Percentiles rank a stretch among this genome's conserved stretches.
Evolutionary conservation across 345 rosid genomes (phyloP).

Genomic region (Acer negundo): DNA sequence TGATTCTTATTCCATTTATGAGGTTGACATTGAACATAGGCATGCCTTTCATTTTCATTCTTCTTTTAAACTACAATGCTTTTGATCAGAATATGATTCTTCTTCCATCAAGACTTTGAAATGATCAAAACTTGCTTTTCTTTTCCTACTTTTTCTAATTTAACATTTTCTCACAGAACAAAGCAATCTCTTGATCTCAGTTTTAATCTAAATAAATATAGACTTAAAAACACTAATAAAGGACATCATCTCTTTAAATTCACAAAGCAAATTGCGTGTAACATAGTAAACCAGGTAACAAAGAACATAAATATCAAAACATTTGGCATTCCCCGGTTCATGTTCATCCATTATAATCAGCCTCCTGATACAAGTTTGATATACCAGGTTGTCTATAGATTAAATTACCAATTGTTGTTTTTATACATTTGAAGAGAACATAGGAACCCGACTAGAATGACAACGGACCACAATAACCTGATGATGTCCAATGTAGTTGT

Average conservation of each 20-base stretch:
- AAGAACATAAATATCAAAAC: not conserved
- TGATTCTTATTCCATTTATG: not conserved
- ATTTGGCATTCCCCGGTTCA: not conserved
- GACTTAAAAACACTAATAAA: not conserved
- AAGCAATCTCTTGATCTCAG: not conserved
- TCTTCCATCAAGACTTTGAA: not conserved
- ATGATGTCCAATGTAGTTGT: constrained; percentile 1
- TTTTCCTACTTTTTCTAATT: not conserved
- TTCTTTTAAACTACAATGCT: not conserved
- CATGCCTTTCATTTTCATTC: not conserved
- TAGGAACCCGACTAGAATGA: not conserved
- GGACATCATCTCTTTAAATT: no score
- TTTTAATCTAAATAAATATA: not conserved
- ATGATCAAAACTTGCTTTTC: not conserved
- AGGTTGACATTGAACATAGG: not conserved
- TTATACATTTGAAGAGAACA: not conserved
- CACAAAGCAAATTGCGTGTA: not conserved
- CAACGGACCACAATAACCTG: constrained; percentile 3
- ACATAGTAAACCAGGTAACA: not conserved
- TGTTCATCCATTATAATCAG: not conserved
- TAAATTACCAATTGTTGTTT: not conserved
- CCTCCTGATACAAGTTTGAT: not conserved
- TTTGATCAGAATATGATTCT: not conserved
- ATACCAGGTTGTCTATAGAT: no score
- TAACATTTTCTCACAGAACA: not conserved